These are phyloP conservation scores for Pseudopithomyces chartarum DNA, from an alignment of 2,329 filamentous ascomycete genomes.

Conservation along the genomic window DNA sequence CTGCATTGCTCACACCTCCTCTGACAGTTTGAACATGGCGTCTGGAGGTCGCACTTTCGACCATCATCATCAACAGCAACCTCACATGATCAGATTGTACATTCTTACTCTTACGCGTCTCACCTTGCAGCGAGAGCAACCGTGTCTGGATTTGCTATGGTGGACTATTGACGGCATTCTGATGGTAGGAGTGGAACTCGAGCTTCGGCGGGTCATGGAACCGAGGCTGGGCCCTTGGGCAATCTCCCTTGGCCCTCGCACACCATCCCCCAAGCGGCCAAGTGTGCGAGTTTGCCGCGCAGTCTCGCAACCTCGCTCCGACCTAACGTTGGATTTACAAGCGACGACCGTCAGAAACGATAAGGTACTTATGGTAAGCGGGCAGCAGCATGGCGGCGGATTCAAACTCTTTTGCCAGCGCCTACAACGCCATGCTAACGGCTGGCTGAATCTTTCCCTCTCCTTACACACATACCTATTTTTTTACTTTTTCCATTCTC, in stretches of 20 bases:
- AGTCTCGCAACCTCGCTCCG: not conserved
- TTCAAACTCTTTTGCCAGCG: not conserved
- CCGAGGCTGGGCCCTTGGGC: not conserved
- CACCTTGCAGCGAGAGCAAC: constrained; percentile 1
- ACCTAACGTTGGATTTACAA: not conserved
- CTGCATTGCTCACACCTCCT: constrained; percentile 5
- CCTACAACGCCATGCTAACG: not conserved
- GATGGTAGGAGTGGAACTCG: not conserved
- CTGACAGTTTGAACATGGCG: constrained; percentile 1
- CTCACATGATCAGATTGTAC: too few relatives aligned
- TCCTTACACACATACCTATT: too few relatives aligned
- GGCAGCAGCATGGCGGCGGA: not conserved
- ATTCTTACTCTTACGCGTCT: constrained; percentile 3
- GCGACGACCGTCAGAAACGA: not conserved
- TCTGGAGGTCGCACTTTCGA: constrained; percentile 2
- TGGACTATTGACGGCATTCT: constrained; percentile 3
- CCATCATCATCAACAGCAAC: constrained; percentile 1
- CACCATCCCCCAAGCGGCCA: not conserved
- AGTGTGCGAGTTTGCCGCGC: not conserved
- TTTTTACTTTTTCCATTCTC: not conserved
- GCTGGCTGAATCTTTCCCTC: not conserved
- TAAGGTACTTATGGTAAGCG: not conserved
- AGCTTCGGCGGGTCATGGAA: not conserved
- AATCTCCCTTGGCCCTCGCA: not conserved
- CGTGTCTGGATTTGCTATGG: constrained; percentile 2